Percentiles rank a stretch among this genome's conserved stretches.
phyloP scores from a whole-genome alignment of 176 grass and related monocot species.

The Areca catechu region DNA sequence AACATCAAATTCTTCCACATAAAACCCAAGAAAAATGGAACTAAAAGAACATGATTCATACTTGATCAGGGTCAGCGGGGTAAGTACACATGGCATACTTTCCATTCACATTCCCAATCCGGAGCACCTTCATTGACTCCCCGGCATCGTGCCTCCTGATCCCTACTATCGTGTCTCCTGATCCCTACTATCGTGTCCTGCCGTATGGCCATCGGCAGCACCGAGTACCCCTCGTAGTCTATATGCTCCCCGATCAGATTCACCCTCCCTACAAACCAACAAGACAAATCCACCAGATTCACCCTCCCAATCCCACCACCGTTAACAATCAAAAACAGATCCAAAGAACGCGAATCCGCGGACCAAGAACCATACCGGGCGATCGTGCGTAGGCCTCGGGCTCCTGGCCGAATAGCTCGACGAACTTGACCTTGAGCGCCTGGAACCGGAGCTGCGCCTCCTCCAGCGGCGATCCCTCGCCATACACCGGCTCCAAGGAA shows the following conservation, averaged over 20 bases:
- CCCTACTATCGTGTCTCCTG: constrained; percentile 78
- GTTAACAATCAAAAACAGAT: neutral
- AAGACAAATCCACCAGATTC: too few species aligned
- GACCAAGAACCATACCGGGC: constrained; percentile 35
- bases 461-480: constrained; percentile 50
- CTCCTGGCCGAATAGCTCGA: constrained; percentile 34
- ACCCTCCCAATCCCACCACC: neutral
- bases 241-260: constrained; percentile 98
- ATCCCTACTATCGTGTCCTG: constrained; percentile 96
- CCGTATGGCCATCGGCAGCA: constrained; percentile 95
- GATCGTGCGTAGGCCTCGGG: constrained; percentile 71
- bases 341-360: neutral
- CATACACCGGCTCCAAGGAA: constrained; percentile 63
- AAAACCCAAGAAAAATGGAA: neutral
- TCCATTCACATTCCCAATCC: constrained; percentile 72
- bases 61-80: constrained; percentile 70
- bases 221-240: constrained; percentile 93
- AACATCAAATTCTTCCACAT: too few species aligned
- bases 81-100: constrained; percentile 81
- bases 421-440: constrained; percentile 58
- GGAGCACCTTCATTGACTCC: constrained; percentile 27
- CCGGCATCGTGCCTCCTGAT: constrained; percentile 39
- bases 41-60: neutral
- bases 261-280: constrained; percentile 58
- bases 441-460: constrained; percentile 76